Conservation (phyloP, 106 monocot species). For the Cymbidium sinense region DNA sequence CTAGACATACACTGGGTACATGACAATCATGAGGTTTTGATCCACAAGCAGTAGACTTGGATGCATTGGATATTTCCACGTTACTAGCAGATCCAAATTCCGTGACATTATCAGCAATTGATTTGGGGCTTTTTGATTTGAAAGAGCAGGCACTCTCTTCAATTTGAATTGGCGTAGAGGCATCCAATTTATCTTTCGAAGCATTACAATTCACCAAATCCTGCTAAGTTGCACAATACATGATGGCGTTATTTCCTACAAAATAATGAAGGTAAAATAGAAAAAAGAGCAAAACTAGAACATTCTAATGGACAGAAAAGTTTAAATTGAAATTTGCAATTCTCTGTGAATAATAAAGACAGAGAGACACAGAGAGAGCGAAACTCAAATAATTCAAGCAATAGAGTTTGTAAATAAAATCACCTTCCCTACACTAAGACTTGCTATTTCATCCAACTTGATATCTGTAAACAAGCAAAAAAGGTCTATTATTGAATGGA, state of each 20-base stretch:
- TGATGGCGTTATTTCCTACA: background rate
- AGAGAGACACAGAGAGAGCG: background rate
- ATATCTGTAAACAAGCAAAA: constrained; percentile 25
- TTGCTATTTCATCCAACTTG: background rate
- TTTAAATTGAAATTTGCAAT: background rate
- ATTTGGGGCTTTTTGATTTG: constrained; percentile 40
- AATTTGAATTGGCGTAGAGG: constrained; percentile 23
- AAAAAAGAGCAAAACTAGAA: background rate
- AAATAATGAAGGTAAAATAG: background rate
- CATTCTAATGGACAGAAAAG: background rate
- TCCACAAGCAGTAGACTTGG: constrained; percentile 21
- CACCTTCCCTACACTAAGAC: constrained; percentile 25
- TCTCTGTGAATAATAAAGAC: background rate
- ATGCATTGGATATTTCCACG: constrained; percentile 17
- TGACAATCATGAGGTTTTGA: constrained; percentile 26
- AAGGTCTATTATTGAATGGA: background rate
- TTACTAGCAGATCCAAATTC: constrained; percentile 28
- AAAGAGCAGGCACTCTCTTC: constrained; percentile 69
- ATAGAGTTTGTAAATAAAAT: background rate
- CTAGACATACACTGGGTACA: constrained; percentile 13
- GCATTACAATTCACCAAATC: constrained; percentile 16
- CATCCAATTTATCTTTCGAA: constrained; percentile 26
- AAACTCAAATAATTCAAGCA: background rate
- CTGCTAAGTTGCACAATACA: constrained; percentile 14
- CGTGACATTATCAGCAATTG: constrained; percentile 16